Base-by-base conservation (phyloP, 306 rosid species). In the Lablab purpureus region DNA sequence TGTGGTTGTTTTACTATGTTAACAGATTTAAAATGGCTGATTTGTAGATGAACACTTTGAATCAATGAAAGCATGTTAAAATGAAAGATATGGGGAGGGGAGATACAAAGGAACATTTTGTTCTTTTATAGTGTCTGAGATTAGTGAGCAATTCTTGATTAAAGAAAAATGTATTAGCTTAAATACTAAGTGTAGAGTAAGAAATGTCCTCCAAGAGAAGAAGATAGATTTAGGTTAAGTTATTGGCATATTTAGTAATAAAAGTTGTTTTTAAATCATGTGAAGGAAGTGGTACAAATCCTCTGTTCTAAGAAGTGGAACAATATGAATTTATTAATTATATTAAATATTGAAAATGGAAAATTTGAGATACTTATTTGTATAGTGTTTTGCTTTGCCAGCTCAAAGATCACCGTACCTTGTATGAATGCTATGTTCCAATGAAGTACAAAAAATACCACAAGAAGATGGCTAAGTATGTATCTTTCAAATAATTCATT, bases 381-480 rank as follows among this genome's bases (percentile, higher is more conserved):
- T 51, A 22, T 71, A 75, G 51, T 76, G 56, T 83, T 85, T 80
- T 74, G 59, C 59, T 76, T 28, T 85, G 76, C 63, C 92, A 95
- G 99, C 89, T 95, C 79, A 95, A 91, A 82, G 89, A 87, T 70
- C 84, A 75, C 59, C 89, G 81, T 74, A 87, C 95, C 47, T 81
- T 81, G 28, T 95, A 95, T 54, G 97, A 95, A 86, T 87, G 92
- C 78, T 91, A 95, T 81, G 93, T 95, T 69, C 99, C 99, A 40
- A 95, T 95, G 99, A 92, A 89, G 88, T 91, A 89, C 93, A 89
- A 91, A 82, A 87, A 75, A 18, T 95, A 95, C 82, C 85, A 84
- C 94, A 95, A 90, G 87, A 88, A 88, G 85, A 92, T 94, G 95
- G 86, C 87, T 2, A 91, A 92, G 99, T 95, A 85, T 67, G 90